Base-by-base conservation (phyloP, 2,329 filamentous ascomycete genomes). In the Orbilia blumenaviensis region DNA sequence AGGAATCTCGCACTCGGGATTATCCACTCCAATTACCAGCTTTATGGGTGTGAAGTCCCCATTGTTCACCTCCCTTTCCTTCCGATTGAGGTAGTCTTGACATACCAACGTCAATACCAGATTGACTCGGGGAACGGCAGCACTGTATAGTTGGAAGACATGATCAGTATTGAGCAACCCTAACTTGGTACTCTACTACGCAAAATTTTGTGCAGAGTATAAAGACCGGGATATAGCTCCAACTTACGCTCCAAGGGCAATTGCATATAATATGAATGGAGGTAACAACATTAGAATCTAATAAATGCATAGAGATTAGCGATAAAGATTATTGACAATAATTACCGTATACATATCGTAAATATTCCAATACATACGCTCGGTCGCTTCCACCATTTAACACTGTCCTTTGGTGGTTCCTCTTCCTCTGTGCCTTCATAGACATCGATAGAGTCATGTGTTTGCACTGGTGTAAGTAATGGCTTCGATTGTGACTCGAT, bases 41-140 rank as follows among this genome's bases (percentile, higher is more conserved):
- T 34, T 58, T 14, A 75, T 61, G 3, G 71, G 71, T n/a, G 46
- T 64, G 41, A 68, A 75, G 2, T 66, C 41, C 91, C 91, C 0
- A 86, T 81, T 81, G 90, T 87, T 5, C 85, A 86, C 78, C 89
- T 88, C 25, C 83, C 84, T 0, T 90, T 87, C 85, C 81, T 87
- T 84, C 79, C 96, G 91, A 23, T 89, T 87, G 78, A 95, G 91
- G 83, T 97, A 96, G 76, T 91, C 87, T 77, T 89, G 88, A 83
- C 95, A 99, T 62, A 98, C 88, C 27, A 99, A 86, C 71, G 90
- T 87, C 77, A 96, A 86, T 77, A 96, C 92, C 25, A 88, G 88
- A 78, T 67, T 68, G 16, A 77, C 60, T 50, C 78, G 72, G 7
- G 79, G 79, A 32, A 80, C 79, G 1, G 78, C 44, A 27, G 78